Evolutionary conservation across 2,329 filamentous ascomycete species (phyloP).

Genomic region (Trichophyton simii): DNA sequence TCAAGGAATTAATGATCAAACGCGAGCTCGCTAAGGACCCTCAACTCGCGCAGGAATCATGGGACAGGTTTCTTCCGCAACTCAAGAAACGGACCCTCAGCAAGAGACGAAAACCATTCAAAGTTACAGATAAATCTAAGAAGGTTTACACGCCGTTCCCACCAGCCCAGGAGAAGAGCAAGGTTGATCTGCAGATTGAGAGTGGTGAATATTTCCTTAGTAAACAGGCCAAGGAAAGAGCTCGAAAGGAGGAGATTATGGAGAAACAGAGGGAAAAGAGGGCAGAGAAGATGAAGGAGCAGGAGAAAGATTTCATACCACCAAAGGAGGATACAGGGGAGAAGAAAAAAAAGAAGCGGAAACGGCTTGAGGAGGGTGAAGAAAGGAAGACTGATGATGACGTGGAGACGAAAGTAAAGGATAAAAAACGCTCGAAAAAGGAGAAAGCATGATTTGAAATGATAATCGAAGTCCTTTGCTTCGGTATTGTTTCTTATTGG

Average conservation of each 20-base stretch:
- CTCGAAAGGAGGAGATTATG: constrained; percentile 62
- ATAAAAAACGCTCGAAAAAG: constrained; percentile 20
- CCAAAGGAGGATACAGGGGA: constrained; percentile 58
- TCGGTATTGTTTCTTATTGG: background rate
- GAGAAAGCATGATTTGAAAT: constrained; percentile 5
- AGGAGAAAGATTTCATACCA: constrained; percentile 74
- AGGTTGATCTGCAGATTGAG: constrained; percentile 96
- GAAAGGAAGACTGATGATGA: constrained; percentile 6
- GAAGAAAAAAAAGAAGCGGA: constrained; percentile 35
- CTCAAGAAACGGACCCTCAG: constrained; percentile 89
- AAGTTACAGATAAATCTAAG: constrained; percentile 84
- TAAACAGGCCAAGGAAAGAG: constrained; percentile 83
- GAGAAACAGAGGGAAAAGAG: constrained; percentile 80
- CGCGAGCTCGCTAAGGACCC: constrained; percentile 83
- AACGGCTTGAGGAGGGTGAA: constrained; percentile 15
- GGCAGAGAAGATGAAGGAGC: constrained; percentile 73
- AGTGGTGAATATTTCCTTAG: constrained; percentile 91
- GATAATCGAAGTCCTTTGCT: background rate
- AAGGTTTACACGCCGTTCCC: constrained; percentile 97
- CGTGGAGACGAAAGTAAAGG: constrained; percentile 34
- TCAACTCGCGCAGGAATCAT: constrained; percentile 72
- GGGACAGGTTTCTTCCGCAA: constrained; percentile 91
- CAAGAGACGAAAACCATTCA: constrained; percentile 68
- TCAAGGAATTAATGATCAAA: constrained; percentile 94
- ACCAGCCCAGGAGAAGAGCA: constrained; percentile 94